phyloP scores from a whole-genome alignment of 2,329 filamentous ascomycete genomes.

The Hypoxylon rubiginosum region DNA sequence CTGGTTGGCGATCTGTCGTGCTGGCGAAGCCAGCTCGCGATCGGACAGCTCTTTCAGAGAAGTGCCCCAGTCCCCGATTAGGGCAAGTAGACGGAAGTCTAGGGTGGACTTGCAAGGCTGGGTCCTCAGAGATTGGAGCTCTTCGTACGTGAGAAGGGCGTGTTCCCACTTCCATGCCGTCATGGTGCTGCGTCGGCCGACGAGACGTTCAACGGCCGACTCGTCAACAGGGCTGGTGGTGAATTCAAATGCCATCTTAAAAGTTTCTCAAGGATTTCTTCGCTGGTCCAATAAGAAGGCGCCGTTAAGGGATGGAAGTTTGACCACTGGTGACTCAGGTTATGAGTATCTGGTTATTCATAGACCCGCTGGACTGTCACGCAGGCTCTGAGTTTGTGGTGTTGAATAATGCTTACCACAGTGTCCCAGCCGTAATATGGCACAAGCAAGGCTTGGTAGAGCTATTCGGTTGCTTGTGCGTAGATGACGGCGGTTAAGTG shows the following conservation, averaged over 20 bases:
- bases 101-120: not conserved
- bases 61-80: constrained; percentile 15
- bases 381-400: too few relatives aligned
- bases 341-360: too few relatives aligned
- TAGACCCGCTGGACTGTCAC: too few relatives aligned
- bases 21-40: not conserved
- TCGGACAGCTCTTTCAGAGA: not conserved
- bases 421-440: too few relatives aligned
- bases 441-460: too few relatives aligned
- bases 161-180: constrained; percentile 9
- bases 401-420: too few relatives aligned
- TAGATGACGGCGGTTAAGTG: too few relatives aligned
- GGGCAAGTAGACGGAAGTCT: constrained; percentile 5
- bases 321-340: too few relatives aligned
- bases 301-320: too few relatives aligned
- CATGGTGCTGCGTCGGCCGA: not conserved
- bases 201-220: not conserved
- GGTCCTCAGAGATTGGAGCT: not conserved
- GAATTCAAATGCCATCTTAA: not conserved
- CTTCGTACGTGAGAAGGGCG: not conserved
- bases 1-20: not conserved
- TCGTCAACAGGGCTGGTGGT: not conserved
- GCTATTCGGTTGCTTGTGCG: too few relatives aligned
- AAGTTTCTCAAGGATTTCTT: not conserved
- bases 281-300: too few relatives aligned